Evolutionary conservation across 2,329 filamentous ascomycete species (phyloP).

Genomic region (Calonectria pauciramosa): DNA sequence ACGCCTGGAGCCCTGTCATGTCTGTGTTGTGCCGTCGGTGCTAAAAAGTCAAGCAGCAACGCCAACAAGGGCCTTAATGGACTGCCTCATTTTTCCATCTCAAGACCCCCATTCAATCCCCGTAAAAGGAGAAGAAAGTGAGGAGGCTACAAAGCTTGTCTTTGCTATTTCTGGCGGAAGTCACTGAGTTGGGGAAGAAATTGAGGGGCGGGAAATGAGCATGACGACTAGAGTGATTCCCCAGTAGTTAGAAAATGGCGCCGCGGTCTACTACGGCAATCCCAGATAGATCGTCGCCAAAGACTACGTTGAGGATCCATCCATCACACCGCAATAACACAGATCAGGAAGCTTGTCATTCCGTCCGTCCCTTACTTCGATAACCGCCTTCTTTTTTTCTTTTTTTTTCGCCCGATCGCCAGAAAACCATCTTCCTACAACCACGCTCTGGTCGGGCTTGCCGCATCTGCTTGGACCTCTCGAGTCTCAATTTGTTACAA

Average conservation of each 20-base stretch:
- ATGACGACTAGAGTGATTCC: conserved; percentile 31
- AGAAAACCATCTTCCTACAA: background rate
- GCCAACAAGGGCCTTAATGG: conserved; percentile 14
- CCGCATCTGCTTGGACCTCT: background rate
- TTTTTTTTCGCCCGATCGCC: background rate
- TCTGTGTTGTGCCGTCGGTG: conserved; percentile 15
- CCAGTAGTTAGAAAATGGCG: conserved; percentile 35
- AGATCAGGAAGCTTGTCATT: background rate
- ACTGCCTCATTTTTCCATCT: conserved; percentile 23
- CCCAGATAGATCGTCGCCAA: conserved; percentile 41
- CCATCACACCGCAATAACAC: conserved; percentile 4
- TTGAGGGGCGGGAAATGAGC: conserved; percentile 38
- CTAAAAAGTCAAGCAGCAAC: conserved; percentile 26
- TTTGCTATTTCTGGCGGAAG: conserved; percentile 11
- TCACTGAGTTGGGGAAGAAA: conserved; percentile 9
- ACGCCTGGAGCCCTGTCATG: background rate
- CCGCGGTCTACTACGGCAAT: conserved; percentile 32
- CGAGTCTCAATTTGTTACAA: background rate
- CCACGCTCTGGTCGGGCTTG: background rate
- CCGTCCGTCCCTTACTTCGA: background rate
- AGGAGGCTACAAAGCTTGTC: background rate
- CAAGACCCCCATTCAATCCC: conserved; percentile 20
- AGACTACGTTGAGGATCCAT: conserved; percentile 2
- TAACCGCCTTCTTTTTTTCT: background rate
- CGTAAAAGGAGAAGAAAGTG: conserved; percentile 37